Evolutionary conservation across 129 eudicot genomes (phyloP), one percentile per base, ranked within the genome.

Genomic region (Flaveria trinervia): DNA sequence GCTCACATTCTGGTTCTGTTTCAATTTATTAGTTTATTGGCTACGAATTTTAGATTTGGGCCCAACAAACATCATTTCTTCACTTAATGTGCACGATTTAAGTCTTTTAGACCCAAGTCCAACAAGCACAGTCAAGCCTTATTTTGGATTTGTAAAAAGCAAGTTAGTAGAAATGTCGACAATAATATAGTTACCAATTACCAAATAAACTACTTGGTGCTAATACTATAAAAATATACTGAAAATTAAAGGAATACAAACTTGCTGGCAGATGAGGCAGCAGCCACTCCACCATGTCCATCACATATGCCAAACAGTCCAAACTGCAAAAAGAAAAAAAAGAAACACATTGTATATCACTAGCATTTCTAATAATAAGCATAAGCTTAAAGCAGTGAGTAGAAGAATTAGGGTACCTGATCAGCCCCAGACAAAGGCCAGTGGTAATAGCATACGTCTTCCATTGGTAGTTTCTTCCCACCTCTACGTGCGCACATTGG

Each of bases 251-350:
- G 46, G 45, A 77, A 65, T 50, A 89, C 99, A 83, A 36, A 94
- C 99, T 89, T 89, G 99, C 99, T 89, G 81, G 89, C 97, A 75
- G 92, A 85, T 77, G 85, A 67, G 49, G 99, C 99, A 74, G 99
- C 99, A 84, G 80, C 83, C 18, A 87, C 96, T 75, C 99, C 99
- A 41, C 99, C 97, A 88, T 94, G 99, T 75, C 99, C 99, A 79
- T 94, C 99, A 25, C 93, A 89, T 46, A 94, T 84, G 73, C 92
- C 96, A 84, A 94, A 94, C 79, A 94, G 73, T 54, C 99, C 99
- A 86, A 94, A 89, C 97, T 94, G 90, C 81, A 81, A 77, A 6
- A 73, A 22, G 44, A 75, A 68, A 30, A 28, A 28, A 28, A 28
- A 4, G 33, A 28, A 28, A 28, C 33, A 28, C 26, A 77, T 17